phyloP scores from a whole-genome alignment of 176 grass and related monocot species.

The Bonia amplexicaulis region DNA sequence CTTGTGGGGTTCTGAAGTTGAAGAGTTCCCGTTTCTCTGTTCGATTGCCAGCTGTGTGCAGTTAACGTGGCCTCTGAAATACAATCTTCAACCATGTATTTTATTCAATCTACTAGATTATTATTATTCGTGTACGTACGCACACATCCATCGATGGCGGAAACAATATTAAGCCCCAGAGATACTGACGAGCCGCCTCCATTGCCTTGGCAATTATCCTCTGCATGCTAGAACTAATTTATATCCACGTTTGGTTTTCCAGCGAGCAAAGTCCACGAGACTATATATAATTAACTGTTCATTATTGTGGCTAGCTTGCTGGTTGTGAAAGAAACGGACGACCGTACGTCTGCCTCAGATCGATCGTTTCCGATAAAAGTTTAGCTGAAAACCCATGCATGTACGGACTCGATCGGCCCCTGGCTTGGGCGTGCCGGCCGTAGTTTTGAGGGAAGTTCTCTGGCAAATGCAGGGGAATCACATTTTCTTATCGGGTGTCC shows the following conservation, averaged over 20 bases:
- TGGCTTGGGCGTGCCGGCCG: neutral
- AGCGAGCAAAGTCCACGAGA: slow-evolving; percentile 21
- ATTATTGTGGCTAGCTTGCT: slow-evolving; percentile 20
- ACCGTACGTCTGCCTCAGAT: neutral
- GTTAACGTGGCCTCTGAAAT: slow-evolving; percentile 8
- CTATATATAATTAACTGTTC: slow-evolving; percentile 8
- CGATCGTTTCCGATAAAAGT: neutral
- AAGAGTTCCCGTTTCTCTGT: slow-evolving; percentile 25
- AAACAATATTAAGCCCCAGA: neutral
- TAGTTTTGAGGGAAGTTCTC: too few relatives aligned
- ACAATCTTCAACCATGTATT: neutral
- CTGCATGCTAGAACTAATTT: neutral
- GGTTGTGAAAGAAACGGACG: neutral
- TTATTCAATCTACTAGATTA: neutral
- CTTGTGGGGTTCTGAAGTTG: neutral
- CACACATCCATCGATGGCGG: neutral
- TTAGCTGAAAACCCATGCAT: slow-evolving; percentile 7
- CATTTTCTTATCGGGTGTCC: too few relatives aligned
- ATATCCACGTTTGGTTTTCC: slow-evolving; percentile 29
- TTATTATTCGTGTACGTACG: neutral
- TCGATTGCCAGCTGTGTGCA: slow-evolving; percentile 16
- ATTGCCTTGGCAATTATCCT: neutral
- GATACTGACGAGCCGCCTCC: neutral
- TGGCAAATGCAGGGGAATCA: too few relatives aligned
- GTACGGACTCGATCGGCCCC: neutral